These are phyloP conservation scores for Fomes fomentarius DNA, from an alignment of 1,284 basidiomycete genomes.

Conservation along the genomic window DNA sequence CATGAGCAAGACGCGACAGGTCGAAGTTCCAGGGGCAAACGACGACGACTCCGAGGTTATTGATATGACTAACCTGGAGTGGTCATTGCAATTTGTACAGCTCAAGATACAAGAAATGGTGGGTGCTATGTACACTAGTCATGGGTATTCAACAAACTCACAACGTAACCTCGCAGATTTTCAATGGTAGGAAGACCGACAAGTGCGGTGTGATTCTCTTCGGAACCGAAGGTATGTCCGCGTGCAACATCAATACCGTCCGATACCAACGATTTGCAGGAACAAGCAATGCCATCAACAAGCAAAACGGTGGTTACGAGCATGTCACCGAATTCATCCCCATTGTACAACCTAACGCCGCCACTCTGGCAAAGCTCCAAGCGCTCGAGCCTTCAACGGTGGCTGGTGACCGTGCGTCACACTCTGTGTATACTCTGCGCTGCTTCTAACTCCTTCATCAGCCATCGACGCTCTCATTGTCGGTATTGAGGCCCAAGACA, in stretches of 20 bases:
- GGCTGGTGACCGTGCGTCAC: slow-evolving; percentile 66
- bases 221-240: slow-evolving; percentile 70
- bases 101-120: slow-evolving; percentile 91
- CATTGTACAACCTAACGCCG: slow-evolving; percentile 77
- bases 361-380: slow-evolving; percentile 76
- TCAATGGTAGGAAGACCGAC: slow-evolving; percentile 88
- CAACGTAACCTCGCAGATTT: slow-evolving; percentile 62
- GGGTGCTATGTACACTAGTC: too few relatives aligned
- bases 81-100: slow-evolving; percentile 84
- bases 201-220: slow-evolving; percentile 87
- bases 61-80: slow-evolving; percentile 78
- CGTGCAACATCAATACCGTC: too few relatives aligned
- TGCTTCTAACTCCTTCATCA: slow-evolving; percentile 32
- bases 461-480: slow-evolving; percentile 90
- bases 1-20: slow-evolving; percentile 70
- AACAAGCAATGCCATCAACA: slow-evolving; percentile 78
- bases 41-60: slow-evolving; percentile 52
- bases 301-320: slow-evolving; percentile 70
- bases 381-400: slow-evolving; percentile 62
- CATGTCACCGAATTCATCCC: slow-evolving; percentile 79
- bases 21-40: slow-evolving; percentile 58
- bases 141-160: not conserved
- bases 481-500: slow-evolving; percentile 76
- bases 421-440: too few relatives aligned
- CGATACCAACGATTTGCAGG: slow-evolving; percentile 38